Evolutionary conservation across 2,329 filamentous ascomycete genomes (phyloP).

Genomic region (Westerdykella aurantiaca): DNA sequence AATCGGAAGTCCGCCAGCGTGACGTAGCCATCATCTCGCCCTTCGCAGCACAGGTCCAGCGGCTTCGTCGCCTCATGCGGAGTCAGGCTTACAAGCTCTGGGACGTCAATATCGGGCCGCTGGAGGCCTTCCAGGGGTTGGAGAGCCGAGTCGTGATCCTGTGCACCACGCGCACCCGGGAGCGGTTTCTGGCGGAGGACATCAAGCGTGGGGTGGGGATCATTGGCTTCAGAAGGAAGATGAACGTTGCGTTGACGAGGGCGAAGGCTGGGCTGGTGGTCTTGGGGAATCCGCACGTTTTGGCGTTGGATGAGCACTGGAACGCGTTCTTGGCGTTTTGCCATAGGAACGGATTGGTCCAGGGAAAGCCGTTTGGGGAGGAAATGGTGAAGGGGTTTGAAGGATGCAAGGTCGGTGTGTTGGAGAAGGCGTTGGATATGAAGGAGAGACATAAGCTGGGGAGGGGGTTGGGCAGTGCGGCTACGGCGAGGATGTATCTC

Average conservation of each 20-base stretch:
- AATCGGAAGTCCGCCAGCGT: slow-evolving; percentile 20
- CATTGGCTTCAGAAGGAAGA: slow-evolving; percentile 34
- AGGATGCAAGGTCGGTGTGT: slow-evolving; percentile 15
- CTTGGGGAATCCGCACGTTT: slow-evolving; percentile 37
- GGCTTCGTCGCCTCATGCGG: slow-evolving; percentile 36
- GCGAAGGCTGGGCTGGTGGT: slow-evolving; percentile 41
- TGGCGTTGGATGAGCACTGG: slow-evolving; percentile 37
- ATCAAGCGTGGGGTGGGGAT: slow-evolving; percentile 30
- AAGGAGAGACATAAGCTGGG: slow-evolving; percentile 10
- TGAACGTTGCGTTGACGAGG: slow-evolving; percentile 44
- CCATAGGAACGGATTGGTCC: slow-evolving; percentile 33
- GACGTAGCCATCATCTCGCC: slow-evolving; percentile 44
- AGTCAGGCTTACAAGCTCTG: slow-evolving; percentile 19
- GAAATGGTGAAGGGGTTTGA: slow-evolving; percentile 1
- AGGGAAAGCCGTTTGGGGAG: slow-evolving; percentile 4
- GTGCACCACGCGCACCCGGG: slow-evolving; percentile 39
- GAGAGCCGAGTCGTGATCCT: slow-evolving; percentile 42
- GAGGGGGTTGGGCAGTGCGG: slow-evolving; percentile 13
- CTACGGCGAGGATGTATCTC: slow-evolving; percentile 2
- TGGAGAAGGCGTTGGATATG: slow-evolving; percentile 23
- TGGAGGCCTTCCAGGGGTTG: slow-evolving; percentile 44
- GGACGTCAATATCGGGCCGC: slow-evolving; percentile 42
- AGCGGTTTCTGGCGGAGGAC: slow-evolving; percentile 31
- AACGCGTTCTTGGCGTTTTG: slow-evolving; percentile 35
- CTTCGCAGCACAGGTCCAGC: slow-evolving; percentile 42